Percentiles rank a stretch among this genome's conserved stretches.
Evolutionary conservation across 768 basidiomycete species (phyloP).

Genomic region (Inosperma sp.): DNA sequence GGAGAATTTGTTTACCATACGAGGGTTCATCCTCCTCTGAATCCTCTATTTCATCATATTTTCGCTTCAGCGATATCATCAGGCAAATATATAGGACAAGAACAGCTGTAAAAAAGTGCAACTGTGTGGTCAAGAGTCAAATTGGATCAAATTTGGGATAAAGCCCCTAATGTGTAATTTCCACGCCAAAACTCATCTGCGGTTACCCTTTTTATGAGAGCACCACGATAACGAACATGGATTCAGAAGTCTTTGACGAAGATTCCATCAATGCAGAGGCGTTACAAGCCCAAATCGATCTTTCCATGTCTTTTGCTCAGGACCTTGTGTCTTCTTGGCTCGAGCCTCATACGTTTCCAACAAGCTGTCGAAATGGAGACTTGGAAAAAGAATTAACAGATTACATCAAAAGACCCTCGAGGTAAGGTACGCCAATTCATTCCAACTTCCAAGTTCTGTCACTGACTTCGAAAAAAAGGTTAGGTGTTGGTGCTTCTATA

Average conservation of each 20-base stretch:
- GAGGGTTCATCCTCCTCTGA: slow-evolving; percentile 58
- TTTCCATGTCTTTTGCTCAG: slow-evolving; percentile 73
- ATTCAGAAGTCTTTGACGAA: slow-evolving; percentile 34
- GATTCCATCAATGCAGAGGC: slow-evolving; percentile 61
- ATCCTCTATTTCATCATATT: slow-evolving; percentile 45
- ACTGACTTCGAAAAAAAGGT: slow-evolving; percentile 34
- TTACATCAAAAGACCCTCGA: slow-evolving; percentile 62
- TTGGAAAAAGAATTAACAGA: slow-evolving; percentile 58
- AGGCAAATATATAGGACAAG: not conserved
- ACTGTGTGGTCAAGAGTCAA: not conserved
- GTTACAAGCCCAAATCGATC: slow-evolving; percentile 78
- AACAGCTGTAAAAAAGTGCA: not conserved
- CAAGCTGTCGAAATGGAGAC: slow-evolving; percentile 32
- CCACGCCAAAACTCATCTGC: slow-evolving; percentile 1
- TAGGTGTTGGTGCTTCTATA: slow-evolving; percentile 70
- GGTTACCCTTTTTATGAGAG: not conserved
- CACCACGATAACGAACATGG: slow-evolving; percentile 15
- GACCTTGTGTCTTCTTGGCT: slow-evolving; percentile 76
- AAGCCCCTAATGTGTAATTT: not conserved
- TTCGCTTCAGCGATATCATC: slow-evolving; percentile 48
- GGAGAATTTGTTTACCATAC: slow-evolving; percentile 68
- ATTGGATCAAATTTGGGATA: not conserved
- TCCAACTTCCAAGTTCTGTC: slow-evolving; percentile 8
- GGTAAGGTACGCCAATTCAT: slow-evolving; percentile 40
- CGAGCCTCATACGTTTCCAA: slow-evolving; percentile 45